A percentile compares a stretch with the other conserved stretches of the same genome.
Conservation (phyloP, 2,329 filamentous ascomycete genomes). For the Huntiella bhutanensis region DNA sequence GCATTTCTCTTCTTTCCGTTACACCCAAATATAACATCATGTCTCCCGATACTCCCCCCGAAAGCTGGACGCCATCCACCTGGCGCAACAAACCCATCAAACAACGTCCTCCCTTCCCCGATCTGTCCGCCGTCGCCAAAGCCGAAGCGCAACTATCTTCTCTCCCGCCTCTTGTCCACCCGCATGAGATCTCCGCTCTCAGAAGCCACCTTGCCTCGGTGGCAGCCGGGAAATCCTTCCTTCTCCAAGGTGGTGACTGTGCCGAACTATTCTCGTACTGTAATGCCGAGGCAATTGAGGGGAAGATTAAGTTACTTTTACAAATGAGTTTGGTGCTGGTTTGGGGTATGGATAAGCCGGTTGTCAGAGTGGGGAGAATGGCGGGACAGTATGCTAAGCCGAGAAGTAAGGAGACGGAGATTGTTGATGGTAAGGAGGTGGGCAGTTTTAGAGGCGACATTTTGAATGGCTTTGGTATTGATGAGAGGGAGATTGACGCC, state of each 20-base stretch:
- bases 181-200: slow-evolving; percentile 61
- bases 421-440: slow-evolving; percentile 59
- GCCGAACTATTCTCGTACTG: slow-evolving; percentile 97
- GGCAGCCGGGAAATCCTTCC: slow-evolving; percentile 74
- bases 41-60: not conserved
- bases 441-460: slow-evolving; percentile 92
- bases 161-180: slow-evolving; percentile 62
- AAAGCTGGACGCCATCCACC: slow-evolving; percentile 39
- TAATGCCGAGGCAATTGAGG: slow-evolving; percentile 70
- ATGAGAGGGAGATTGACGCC: slow-evolving; percentile 67
- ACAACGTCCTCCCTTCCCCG: slow-evolving; percentile 52
- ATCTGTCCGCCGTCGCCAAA: slow-evolving; percentile 37
- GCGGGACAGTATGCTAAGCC: slow-evolving; percentile 97
- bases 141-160: slow-evolving; percentile 45
- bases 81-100: slow-evolving; percentile 67
- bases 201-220: slow-evolving; percentile 68
- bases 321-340: slow-evolving; percentile 96
- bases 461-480: slow-evolving; percentile 65
- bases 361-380: slow-evolving; percentile 89
- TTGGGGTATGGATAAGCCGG: slow-evolving; percentile 63
- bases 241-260: slow-evolving; percentile 92
- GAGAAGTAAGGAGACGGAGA: slow-evolving; percentile 71
- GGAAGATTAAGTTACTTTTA: slow-evolving; percentile 87
- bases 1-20: too few relatives aligned
- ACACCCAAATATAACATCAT: not conserved